Evolutionary conservation across 352 stramenopile genomes (phyloP), one percentile per base, ranked within the genome.

Genomic region (Blastocystis sp.): DNA sequence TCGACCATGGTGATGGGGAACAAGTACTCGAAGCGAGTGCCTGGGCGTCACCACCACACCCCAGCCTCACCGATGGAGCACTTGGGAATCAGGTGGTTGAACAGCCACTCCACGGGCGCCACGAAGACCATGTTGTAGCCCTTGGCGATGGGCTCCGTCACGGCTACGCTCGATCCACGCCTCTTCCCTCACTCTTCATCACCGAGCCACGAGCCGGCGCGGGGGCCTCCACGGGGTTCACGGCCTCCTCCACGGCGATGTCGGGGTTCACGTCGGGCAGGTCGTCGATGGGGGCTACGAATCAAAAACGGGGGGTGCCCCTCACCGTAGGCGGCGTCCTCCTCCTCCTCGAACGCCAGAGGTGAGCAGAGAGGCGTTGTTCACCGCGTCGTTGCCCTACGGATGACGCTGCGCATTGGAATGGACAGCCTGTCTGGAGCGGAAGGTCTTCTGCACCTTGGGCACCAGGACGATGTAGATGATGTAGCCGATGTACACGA

Each of bases 1-100:
- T 60, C 43, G 28, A 79, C 9, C 69, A 79, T 45, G 5, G 69
- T 79, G 9, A 79, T 38, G 7, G 69, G 69, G 40, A 61, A 79
- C 21, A 79, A 28, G 38, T 79, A 79, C 69, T 79, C 69, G 52
- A 79, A 79, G n/a, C 34, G 69, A 19, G 69, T 79, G 17, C 69
- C 69, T 79, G 43, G 1, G 28, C 28, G 2, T 61, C 9, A 61
- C 23, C 14, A 5, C 14, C 41, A 60, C 21, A 17, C 38, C 41
- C 10, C 23, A n/a, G 3, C 14, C 23, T 11, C 34, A 79, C 69
- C 69, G 17, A n/a, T 7, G 14, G 69, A 64, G 38, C 69, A 79
- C 52, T 79, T 45, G 21, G 69, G 69, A 79, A 79, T 79, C 10
- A 64, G 38, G 43, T 79, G 69, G 53, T 79, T 45, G 69, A 79